A percentile compares a stretch with the other conserved stretches of the same genome.
These are phyloP conservation scores for Sisymbrium irio DNA, from an alignment of 345 rosid genomes.

Conservation along the genomic window DNA sequence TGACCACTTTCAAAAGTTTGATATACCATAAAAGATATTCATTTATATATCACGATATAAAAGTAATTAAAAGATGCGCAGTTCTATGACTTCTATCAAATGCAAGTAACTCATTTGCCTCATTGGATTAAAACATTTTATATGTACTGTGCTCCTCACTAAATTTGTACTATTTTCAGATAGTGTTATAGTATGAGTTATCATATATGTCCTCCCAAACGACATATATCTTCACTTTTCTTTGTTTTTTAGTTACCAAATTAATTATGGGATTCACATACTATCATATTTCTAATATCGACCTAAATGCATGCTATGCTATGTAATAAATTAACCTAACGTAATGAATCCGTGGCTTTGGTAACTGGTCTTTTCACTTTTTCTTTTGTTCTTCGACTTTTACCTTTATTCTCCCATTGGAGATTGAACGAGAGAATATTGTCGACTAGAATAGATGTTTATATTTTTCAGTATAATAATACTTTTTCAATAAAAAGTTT, in stretches of 20 bases:
- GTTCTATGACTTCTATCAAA: too few species aligned
- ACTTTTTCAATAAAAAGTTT: too few species aligned
- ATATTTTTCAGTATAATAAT: background rate
- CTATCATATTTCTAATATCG: too few species aligned
- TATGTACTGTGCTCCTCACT: background rate
- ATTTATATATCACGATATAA: too few species aligned
- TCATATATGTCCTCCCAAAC: background rate
- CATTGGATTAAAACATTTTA: too few species aligned
- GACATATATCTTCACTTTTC: background rate
- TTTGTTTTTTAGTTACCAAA: background rate
- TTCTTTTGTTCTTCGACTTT: constrained; percentile 15
- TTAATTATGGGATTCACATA: background rate
- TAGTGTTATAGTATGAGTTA: too few species aligned
- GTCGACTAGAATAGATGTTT: background rate
- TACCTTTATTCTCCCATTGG: background rate
- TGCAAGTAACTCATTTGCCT: too few species aligned
- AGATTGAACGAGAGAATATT: background rate
- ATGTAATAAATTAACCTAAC: background rate
- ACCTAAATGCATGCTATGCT: too few species aligned
- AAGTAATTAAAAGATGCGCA: too few species aligned
- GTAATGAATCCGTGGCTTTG: constrained; percentile 3
- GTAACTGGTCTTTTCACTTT: constrained; percentile 19
- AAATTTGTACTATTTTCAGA: too few species aligned
- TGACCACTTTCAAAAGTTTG: too few species aligned
- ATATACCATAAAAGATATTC: too few species aligned